A percentile compares a stretch with the other conserved stretches of the same genome.
These are phyloP conservation scores for Bonnemaisonia californica DNA, from an alignment of 31 red algal genomes.

Conservation along the genomic window DNA sequence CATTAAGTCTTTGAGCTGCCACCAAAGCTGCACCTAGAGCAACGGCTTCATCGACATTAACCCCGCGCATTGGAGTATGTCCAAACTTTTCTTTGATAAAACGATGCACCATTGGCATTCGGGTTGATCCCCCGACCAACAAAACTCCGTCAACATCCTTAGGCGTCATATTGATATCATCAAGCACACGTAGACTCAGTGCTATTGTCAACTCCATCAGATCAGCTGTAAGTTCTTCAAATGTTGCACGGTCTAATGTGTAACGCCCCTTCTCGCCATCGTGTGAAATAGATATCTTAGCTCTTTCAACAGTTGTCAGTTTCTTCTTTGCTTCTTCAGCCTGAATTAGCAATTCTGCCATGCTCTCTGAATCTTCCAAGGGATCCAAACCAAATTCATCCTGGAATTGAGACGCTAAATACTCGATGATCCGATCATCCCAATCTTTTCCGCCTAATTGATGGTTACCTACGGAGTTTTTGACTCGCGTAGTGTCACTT, in stretches of 20 bases:
- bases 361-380: constrained; percentile 7
- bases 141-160: constrained; percentile 59
- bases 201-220: constrained; percentile 31
- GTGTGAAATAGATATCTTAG: too few species aligned
- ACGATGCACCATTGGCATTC: constrained; percentile 54
- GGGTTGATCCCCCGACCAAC: constrained; percentile 68
- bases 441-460: constrained; percentile 56
- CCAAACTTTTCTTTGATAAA: constrained; percentile 58
- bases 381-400: constrained; percentile 33
- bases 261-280: too few species aligned
- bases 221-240: constrained; percentile 32
- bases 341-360: constrained; percentile 24
- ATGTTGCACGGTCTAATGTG: constrained; percentile 27
- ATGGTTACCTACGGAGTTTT: constrained; percentile 41
- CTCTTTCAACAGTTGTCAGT: too few species aligned
- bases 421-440: constrained; percentile 45
- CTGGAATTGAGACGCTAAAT: constrained; percentile 46
- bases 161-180: constrained; percentile 23
- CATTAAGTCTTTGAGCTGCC: too few species aligned
- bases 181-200: constrained; percentile 17
- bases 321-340: constrained; percentile 64
- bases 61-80: background rate
- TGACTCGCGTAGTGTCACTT: constrained; percentile 52
- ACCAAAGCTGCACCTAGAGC: constrained; percentile 69
- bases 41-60: constrained; percentile 70